Evolutionary conservation across 306 rosid genomes (phyloP), one percentile per base, ranked within the genome.

Genomic region (Oemleria cerasiformis): DNA sequence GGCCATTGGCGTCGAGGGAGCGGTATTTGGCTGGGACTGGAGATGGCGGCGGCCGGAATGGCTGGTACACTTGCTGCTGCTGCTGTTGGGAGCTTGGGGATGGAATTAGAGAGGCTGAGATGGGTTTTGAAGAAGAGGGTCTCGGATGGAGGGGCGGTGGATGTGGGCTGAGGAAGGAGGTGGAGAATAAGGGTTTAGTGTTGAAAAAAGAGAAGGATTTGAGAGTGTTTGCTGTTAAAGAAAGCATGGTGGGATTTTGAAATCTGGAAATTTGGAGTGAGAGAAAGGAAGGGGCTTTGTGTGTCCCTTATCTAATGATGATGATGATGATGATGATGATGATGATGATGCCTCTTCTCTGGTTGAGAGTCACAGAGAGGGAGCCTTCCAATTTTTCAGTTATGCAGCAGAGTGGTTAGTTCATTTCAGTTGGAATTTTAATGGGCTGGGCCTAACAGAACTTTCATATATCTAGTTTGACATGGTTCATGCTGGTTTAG

Each of bases 1-100:
- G 88, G n/a, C 64, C 51, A 0, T 57, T 38, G 70, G 72, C 11
- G 78, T 94, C 98, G 16, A 94, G 96, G 50, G 80, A 69, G 3
- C 75, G 53, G 79, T 39, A 89, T 16, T 85, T 65, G 5, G 84
- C 8, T 0, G 95, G 95, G 13, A 94, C 74, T 19, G 84, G 80
- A 0, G 92, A 59, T 8, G 95, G 88, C 4, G 98, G 98, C 0
- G 97, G 95, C 15, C 95, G 74, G 77, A 89, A 94, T 6, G 99
- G 99, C 63, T 88, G 97, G 78, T 89, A 94, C n/a, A 89, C 65
- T 34, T 88, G 84, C 45, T 61, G 71, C 11, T 88, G 83, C 39
- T 48, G 78, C 7, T 78, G 83, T 19, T 79, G 78, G 11, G 77
- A 30, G 40, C 49, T 75, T 15, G 76, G 54, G 23, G 70, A 44